Evolutionary conservation across 345 rosid species (phyloP).

Genomic region (Eucalyptus regnans): DNA sequence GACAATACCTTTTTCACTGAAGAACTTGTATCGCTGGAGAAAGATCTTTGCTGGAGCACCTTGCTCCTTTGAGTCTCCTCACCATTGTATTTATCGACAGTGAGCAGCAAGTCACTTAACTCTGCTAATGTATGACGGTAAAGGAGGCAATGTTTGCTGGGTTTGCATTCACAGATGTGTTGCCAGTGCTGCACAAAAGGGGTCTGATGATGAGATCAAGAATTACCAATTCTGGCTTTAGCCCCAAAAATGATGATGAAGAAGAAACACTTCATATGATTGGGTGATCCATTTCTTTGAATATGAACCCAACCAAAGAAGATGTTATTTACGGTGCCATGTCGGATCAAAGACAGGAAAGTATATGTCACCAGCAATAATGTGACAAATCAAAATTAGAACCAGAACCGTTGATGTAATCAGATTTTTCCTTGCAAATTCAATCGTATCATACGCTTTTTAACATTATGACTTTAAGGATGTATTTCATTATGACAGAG

Average conservation of each 20-base stretch:
- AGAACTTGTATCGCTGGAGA: slow-evolving; percentile 21
- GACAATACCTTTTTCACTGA: slow-evolving; percentile 49
- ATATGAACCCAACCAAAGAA: background rate
- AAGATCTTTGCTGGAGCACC: slow-evolving; percentile 19
- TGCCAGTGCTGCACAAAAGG: slow-evolving; percentile 69
- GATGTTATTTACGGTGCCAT: background rate
- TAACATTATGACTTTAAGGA: background rate
- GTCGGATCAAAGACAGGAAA: background rate
- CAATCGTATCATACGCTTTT: background rate
- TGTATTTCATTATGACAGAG: background rate
- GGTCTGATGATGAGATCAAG: background rate
- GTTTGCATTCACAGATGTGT: slow-evolving; percentile 82
- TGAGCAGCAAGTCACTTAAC: slow-evolving; percentile 38
- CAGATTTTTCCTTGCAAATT: background rate
- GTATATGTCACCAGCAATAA: background rate
- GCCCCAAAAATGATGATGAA: background rate
- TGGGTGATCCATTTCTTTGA: background rate
- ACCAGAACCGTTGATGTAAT: background rate
- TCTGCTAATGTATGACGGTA: slow-evolving; percentile 82
- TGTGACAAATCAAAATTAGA: background rate
- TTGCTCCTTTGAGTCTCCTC: slow-evolving; percentile 19
- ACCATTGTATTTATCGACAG: slow-evolving; percentile 18
- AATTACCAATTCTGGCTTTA: background rate
- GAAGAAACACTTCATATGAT: background rate
- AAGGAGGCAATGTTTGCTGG: slow-evolving; percentile 47